Conservation (phyloP, 352 stramenopile species). For the Globisporangium spiculum region DNA sequence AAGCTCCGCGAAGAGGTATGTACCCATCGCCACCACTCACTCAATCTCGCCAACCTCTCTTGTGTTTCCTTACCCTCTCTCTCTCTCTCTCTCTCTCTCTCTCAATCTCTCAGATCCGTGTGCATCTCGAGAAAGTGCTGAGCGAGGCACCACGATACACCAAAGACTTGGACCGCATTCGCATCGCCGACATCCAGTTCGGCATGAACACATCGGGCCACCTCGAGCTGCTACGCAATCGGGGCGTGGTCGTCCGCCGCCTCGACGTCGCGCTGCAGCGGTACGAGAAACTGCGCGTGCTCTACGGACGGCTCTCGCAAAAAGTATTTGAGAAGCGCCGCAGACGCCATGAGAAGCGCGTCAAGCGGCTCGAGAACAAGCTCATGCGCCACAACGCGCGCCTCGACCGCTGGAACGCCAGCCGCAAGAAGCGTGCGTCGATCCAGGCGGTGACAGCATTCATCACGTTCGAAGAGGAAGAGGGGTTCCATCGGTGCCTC, state of each 20-base stretch:
- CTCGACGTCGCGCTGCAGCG: conserved; percentile 67
- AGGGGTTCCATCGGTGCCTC: conserved; percentile 74
- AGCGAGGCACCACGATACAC: conserved; percentile 49
- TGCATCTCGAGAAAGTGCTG: conserved; percentile 62
- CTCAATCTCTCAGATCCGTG: conserved; percentile 38
- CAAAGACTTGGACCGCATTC: conserved; percentile 53
- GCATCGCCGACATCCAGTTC: conserved; percentile 78
- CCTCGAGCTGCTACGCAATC: conserved; percentile 55
- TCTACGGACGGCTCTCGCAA: conserved; percentile 40
- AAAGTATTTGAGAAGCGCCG: conserved; percentile 42
- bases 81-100: not conserved
- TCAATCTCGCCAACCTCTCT: not conserved
- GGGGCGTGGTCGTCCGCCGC: conserved; percentile 54
- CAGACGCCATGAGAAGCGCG: conserved; percentile 39
- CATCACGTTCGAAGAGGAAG: conserved; percentile 84
- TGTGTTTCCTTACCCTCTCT: not conserved
- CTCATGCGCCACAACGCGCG: conserved; percentile 40
- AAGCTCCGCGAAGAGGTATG: conserved; percentile 60
- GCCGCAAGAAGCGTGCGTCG: conserved; percentile 19
- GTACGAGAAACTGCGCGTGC: conserved; percentile 59
- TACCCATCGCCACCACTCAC: not conserved
- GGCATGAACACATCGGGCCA: conserved; percentile 63
- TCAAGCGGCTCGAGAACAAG: conserved; percentile 41
- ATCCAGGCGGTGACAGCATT: conserved; percentile 71
- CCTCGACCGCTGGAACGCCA: conserved; percentile 29